Percentiles rank a stretch among this genome's conserved stretches.
Conservation (phyloP, 768 basidiomycete genomes). For the Boletus reticuloceps region DNA sequence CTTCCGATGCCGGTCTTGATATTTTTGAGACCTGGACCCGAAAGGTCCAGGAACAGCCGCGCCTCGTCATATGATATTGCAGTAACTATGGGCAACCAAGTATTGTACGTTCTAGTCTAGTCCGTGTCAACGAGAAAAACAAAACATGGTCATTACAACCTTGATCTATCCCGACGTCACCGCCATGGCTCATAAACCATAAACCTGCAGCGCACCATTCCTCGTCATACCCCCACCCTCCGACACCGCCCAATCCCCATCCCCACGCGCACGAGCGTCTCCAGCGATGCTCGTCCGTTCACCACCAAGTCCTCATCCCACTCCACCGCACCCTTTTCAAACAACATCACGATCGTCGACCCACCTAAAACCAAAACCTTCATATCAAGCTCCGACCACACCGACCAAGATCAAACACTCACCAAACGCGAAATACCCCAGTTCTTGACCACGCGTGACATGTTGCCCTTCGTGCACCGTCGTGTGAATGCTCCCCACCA, state of each 20-base stretch:
- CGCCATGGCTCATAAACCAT: slow-evolving; percentile 1
- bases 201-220: too few relatives aligned
- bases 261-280: slow-evolving; percentile 86
- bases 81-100: too few relatives aligned
- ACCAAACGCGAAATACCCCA: slow-evolving; percentile 97
- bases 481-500: slow-evolving; percentile 88
- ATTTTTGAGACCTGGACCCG: too few relatives aligned
- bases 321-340: slow-evolving; percentile 78
- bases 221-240: neutral
- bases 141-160: neutral
- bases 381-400: neutral
- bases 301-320: slow-evolving; percentile 92
- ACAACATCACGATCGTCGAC: slow-evolving; percentile 87
- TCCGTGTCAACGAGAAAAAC: neutral
- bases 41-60: too few relatives aligned
- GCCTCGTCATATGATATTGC: too few relatives aligned
- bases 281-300: slow-evolving; percentile 83
- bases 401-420: slow-evolving; percentile 25
- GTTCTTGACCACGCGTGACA: slow-evolving; percentile 83
- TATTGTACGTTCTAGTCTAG: neutral
- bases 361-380: slow-evolving; percentile 51
- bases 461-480: slow-evolving; percentile 83
- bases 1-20: too few relatives aligned
- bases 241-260: slow-evolving; percentile 69
- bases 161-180: neutral